A percentile compares a stretch with the other conserved stretches of the same genome.
Conservation (phyloP, 1,139 yeast species). For the Yamadazyma sp. region DNA sequence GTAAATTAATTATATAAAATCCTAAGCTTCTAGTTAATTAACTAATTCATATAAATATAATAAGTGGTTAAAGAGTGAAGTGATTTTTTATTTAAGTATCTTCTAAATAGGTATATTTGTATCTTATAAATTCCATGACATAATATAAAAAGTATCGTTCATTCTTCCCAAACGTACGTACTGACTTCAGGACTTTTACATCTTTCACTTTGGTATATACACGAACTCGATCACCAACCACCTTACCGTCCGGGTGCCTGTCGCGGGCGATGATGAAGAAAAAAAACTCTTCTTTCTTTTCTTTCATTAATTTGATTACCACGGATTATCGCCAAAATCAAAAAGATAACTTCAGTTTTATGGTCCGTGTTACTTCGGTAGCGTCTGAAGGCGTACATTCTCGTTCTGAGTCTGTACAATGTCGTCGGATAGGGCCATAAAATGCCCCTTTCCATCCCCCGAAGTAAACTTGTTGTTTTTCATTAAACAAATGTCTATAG, state of each 20-base stretch:
- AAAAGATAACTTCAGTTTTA: constrained; percentile 25
- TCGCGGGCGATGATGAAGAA: no score
- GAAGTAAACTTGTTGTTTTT: constrained; percentile 15
- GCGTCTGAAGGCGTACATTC: constrained; percentile 12
- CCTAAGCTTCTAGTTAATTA: constrained; percentile 7
- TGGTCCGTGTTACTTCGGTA: constrained; percentile 11
- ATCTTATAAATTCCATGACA: constrained; percentile 23
- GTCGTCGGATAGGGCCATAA: constrained; percentile 11
- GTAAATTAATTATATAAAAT: constrained; percentile 27
- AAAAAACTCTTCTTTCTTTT: constrained; percentile 19
- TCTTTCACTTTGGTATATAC: background rate
- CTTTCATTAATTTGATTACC: constrained; percentile 44
- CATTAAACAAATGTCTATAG: constrained; percentile 11
- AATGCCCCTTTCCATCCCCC: constrained; percentile 12
- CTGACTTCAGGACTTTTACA: no score
- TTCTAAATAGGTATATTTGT: constrained; percentile 18
- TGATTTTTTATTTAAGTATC: constrained; percentile 3
- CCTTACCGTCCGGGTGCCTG: background rate
- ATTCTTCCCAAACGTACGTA: background rate
- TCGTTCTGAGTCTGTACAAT: constrained; percentile 22
- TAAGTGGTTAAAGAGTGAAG: constrained; percentile 2
- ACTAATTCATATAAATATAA: constrained; percentile 13
- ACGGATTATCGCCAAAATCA: constrained; percentile 36
- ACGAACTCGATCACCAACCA: background rate
- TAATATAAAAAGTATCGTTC: constrained; percentile 8